phyloP scores from a whole-genome alignment of 2,329 filamentous ascomycete species.

The Fusarium sororula region DNA sequence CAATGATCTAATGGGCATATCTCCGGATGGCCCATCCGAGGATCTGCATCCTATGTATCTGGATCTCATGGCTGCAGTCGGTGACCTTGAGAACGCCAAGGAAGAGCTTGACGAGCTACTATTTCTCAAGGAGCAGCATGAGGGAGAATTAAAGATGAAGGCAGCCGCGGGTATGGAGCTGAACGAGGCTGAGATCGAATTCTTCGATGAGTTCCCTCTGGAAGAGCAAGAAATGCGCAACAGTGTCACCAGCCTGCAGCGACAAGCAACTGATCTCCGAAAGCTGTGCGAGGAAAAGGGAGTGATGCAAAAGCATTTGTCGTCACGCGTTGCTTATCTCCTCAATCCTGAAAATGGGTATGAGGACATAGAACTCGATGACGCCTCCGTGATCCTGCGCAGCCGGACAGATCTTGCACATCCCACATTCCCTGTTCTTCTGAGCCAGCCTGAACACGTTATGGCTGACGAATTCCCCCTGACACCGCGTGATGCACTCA shows the following conservation, averaged over 20 bases:
- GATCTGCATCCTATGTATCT: slow-evolving; percentile 59
- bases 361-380: slow-evolving; percentile 55
- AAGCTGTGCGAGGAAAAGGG: slow-evolving; percentile 52
- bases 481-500: slow-evolving; percentile 54
- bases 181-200: slow-evolving; percentile 53
- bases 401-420: slow-evolving; percentile 48
- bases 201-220: slow-evolving; percentile 54
- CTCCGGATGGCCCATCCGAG: slow-evolving; percentile 46
- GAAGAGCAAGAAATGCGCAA: slow-evolving; percentile 47
- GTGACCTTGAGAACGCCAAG: slow-evolving; percentile 56
- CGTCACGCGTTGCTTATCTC: slow-evolving; percentile 51
- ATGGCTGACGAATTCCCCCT: slow-evolving; percentile 50
- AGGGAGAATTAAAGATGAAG: slow-evolving; percentile 50
- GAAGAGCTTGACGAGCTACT: slow-evolving; percentile 59
- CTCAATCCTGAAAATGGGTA: slow-evolving; percentile 49
- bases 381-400: slow-evolving; percentile 37
- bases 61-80: slow-evolving; percentile 54
- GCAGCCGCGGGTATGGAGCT: slow-evolving; percentile 41
- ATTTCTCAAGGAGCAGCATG: slow-evolving; percentile 50
- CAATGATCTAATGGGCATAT: slow-evolving; percentile 49
- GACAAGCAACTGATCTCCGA: slow-evolving; percentile 49
- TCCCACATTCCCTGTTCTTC: slow-evolving; percentile 54
- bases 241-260: slow-evolving; percentile 47
- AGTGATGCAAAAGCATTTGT: slow-evolving; percentile 55
- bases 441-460: slow-evolving; percentile 60